Base-by-base conservation (phyloP, 257 asterid genomes). In the Solanum chilense region DNA sequence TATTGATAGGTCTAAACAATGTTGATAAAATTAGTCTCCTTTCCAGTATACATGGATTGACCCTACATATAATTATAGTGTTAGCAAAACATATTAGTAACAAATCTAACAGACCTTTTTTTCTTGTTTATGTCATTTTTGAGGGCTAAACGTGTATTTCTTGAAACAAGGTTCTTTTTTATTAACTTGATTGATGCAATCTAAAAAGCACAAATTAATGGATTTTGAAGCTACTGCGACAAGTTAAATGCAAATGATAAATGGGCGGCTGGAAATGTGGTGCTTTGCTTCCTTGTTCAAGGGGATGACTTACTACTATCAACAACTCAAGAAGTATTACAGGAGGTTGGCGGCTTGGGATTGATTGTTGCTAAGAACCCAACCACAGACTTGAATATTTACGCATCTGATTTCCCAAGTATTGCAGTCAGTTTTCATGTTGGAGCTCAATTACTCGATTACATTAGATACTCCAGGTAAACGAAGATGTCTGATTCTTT, bases 1-100 rank as follows among this genome's bases (percentile, higher is more conserved):
- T 1, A 69, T 88, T 3, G 95, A 92, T 33, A 84, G 93, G 45
- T n/a, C n/a, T n/a, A n/a, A n/a, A n/a, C n/a, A n/a, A n/a, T n/a
- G n/a, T n/a, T n/a, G n/a, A n/a, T n/a, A n/a, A n/a, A n/a, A n/a
- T n/a, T n/a, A n/a, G n/a, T n/a, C n/a, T n/a, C n/a, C n/a, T n/a
- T n/a, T n/a, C n/a, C n/a, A n/a, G n/a, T n/a, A n/a, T n/a, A n/a
- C n/a, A n/a, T n/a, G n/a, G n/a, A n/a, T n/a, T n/a, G n/a, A n/a
- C n/a, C n/a, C n/a, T n/a, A n/a, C n/a, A n/a, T n/a, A n/a, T n/a
- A n/a, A n/a, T n/a, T n/a, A n/a, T n/a, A n/a, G n/a, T n/a, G n/a
- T n/a, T n/a, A n/a, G n/a, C n/a, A n/a, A n/a, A n/a, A n/a, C n/a
- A n/a, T n/a, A n/a, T n/a, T n/a, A n/a, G n/a, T n/a, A n/a, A n/a